Conservation (phyloP, 345 rosid genomes). For the Heritiera littoralis region DNA sequence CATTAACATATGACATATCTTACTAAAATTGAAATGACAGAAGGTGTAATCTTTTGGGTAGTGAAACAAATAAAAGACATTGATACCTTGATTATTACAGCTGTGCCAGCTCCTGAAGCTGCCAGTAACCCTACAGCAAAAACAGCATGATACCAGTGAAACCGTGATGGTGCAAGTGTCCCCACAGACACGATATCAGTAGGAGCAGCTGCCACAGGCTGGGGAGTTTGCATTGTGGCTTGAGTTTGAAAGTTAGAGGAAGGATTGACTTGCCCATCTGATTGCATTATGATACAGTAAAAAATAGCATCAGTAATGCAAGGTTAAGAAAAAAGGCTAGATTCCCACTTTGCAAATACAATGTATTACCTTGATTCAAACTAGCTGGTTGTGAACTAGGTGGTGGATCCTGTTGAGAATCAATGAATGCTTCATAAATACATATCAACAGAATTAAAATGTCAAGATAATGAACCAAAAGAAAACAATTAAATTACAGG, state of each 20-base stretch:
- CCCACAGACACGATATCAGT: slow-evolving; percentile 40
- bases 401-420: slow-evolving; percentile 65
- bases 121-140: slow-evolving; percentile 77
- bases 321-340: slow-evolving; percentile 2
- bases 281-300: slow-evolving; percentile 9
- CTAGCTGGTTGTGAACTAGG: slow-evolving; percentile 64
- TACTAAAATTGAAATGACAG: not conserved
- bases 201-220: slow-evolving; percentile 57
- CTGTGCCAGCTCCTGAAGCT: slow-evolving; percentile 87
- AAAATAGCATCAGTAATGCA: slow-evolving; percentile 29
- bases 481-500: slow-evolving; percentile 55
- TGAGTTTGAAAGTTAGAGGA: slow-evolving; percentile 58
- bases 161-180: slow-evolving; percentile 33
- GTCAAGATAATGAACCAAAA: not conserved
- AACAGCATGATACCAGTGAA: slow-evolving; percentile 89
- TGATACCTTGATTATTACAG: slow-evolving; percentile 71
- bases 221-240: slow-evolving; percentile 53
- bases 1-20: not conserved
- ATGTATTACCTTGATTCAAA: slow-evolving; percentile 54
- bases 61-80: not conserved
- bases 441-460: not conserved
- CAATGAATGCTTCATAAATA: slow-evolving; percentile 6
- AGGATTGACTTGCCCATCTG: slow-evolving; percentile 57
- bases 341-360: slow-evolving; percentile 14
- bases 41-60: not conserved